Base-by-base conservation (phyloP, 139 green algal genomes). In the Gonium pectorale region DNA sequence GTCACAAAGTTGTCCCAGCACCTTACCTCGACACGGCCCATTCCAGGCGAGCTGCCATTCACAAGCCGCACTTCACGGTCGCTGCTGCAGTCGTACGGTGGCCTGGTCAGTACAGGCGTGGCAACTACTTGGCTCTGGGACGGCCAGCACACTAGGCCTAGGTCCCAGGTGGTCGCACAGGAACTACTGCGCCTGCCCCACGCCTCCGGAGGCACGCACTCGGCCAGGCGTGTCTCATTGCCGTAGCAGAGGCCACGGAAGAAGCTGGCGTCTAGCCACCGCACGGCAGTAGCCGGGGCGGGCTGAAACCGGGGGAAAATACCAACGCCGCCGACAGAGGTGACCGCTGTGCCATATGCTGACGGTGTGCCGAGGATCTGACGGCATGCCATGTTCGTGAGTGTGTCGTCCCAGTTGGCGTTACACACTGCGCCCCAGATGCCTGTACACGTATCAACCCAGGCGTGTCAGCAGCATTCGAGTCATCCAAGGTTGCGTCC, bases 21-120 rank as follows among this genome's bases (percentile, higher is more conserved):
- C 64, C 64, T 7, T 33, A 81, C 74, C 74, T 81, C 74, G 3
- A 81, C 74, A 9, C 74, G 54, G 7, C 74, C 74, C 56, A 71
- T 70, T 38, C 56, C 74, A 6, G 56, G 56, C 2, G 56, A 8
- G 33, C 33, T 59, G 17, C 74, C 74, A n/a, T 81, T 81, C 17
- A 81, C 74, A 13, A 81, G 56, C 1, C 74, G 74, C 7, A 71
- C 26, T 3, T 69, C 49, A 37, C 5, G 17, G 27, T 44, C 11
- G 19, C 49, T 67, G 35, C 35, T 26, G 22, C 72, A 80, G 37
- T 5, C 40, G 52, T 80, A 80, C 24, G 72, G 72, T 33, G 49
- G 8, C 6, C 35, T 11, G 11, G 72, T 68, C 22, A 52, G 35
- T 24, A 62, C 68, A 31, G 72, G 52, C 72, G 19, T n/a, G 24